phyloP scores from a whole-genome alignment of 202 grass and related monocot species.

The Brachypodium distachyon region DNA sequence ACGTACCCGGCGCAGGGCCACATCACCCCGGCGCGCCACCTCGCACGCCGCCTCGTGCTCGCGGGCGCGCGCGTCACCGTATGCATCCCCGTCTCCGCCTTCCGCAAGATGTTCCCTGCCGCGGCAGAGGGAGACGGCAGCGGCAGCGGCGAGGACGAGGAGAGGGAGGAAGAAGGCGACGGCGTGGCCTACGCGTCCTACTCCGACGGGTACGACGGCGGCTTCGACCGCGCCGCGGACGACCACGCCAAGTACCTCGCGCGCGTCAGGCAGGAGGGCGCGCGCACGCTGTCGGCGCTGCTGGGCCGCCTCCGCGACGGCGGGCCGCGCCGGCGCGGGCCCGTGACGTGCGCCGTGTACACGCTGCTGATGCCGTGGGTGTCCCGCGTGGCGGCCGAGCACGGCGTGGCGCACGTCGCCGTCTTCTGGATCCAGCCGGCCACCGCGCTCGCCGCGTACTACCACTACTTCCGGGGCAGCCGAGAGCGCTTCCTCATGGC shows the following conservation, averaged over 20 bases:
- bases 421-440: slow-evolving; percentile 81
- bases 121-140: neutral
- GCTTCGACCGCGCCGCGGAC: slow-evolving; percentile 36
- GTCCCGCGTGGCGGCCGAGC: slow-evolving; percentile 19
- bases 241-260: slow-evolving; percentile 24
- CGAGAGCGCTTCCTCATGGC: slow-evolving; percentile 13
- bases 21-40: slow-evolving; percentile 62
- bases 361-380: slow-evolving; percentile 60
- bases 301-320: slow-evolving; percentile 18
- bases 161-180: neutral
- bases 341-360: slow-evolving; percentile 50
- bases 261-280: slow-evolving; percentile 2
- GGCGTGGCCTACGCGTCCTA: slow-evolving; percentile 34
- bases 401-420: slow-evolving; percentile 13
- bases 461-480: slow-evolving; percentile 65
- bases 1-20: slow-evolving; percentile 53
- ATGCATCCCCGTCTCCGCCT: slow-evolving; percentile 40
- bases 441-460: slow-evolving; percentile 53
- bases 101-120: slow-evolving; percentile 51
- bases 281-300: slow-evolving; percentile 22
- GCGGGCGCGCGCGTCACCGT: slow-evolving; percentile 35
- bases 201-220: slow-evolving; percentile 69
- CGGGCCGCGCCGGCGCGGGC: too few relatives aligned
- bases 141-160: neutral
- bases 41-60: slow-evolving; percentile 24